A percentile compares a stretch with the other conserved stretches of the same genome.
Conservation (phyloP, 495 filamentous ascomycete genomes). For the Oidiodendron maius region DNA sequence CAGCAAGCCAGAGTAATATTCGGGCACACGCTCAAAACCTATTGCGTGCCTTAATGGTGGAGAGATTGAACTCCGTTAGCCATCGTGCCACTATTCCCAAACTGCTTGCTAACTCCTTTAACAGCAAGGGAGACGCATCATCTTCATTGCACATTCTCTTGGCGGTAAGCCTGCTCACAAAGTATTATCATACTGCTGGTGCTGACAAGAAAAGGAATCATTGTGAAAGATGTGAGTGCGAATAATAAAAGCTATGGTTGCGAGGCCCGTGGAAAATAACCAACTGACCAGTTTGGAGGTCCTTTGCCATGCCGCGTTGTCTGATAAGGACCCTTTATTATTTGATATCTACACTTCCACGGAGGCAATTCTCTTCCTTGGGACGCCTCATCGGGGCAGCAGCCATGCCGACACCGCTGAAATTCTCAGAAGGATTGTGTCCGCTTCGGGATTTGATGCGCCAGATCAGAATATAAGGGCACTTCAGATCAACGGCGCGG, state of each 20-base stretch:
- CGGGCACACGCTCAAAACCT: slow-evolving; percentile 31
- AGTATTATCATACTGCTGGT: neutral
- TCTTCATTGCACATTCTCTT: slow-evolving; percentile 19
- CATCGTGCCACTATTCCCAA: neutral
- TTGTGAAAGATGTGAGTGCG: slow-evolving; percentile 15
- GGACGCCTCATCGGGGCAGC: slow-evolving; percentile 19
- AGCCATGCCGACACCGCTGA: slow-evolving; percentile 8
- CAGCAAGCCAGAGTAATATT: slow-evolving; percentile 26
- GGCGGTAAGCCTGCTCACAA: slow-evolving; percentile 12
- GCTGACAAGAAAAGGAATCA: slow-evolving; percentile 10
- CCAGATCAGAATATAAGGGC: slow-evolving; percentile 4
- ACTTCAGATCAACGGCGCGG: slow-evolving; percentile 9
- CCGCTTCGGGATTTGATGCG: slow-evolving; percentile 9
- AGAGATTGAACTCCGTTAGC: slow-evolving; percentile 7
- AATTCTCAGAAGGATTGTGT: slow-evolving; percentile 8
- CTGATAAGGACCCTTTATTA: neutral
- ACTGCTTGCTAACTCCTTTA: neutral
- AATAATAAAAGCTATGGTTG: neutral
- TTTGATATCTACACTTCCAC: slow-evolving; percentile 10
- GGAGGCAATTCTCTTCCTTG: slow-evolving; percentile 14
- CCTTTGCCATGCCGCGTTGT: slow-evolving; percentile 1
- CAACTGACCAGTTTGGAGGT: slow-evolving; percentile 2
- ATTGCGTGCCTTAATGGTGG: slow-evolving; percentile 16
- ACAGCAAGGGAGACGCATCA: slow-evolving; percentile 7
- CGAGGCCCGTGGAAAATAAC: too few species aligned